Conservation (phyloP, 2,329 filamentous ascomycete genomes). For the Zelopaecilomyces penicillatus region DNA sequence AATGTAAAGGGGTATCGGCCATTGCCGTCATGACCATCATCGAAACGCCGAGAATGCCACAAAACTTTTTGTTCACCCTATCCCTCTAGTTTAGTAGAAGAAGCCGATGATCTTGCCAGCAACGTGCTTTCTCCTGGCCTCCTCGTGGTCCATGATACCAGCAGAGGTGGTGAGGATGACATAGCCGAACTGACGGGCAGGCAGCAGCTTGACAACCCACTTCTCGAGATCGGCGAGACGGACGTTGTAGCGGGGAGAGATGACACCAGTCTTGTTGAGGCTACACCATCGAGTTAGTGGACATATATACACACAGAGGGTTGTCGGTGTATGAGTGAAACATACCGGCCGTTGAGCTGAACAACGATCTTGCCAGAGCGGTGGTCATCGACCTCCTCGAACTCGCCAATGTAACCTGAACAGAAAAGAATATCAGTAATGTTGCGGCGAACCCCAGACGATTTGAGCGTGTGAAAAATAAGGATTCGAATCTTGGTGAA, state of each 20-base stretch:
- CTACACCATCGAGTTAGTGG: constrained; percentile 10
- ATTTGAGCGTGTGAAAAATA: constrained; percentile 20
- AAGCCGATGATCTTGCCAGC: constrained; percentile 99
- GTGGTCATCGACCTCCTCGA: constrained; percentile 99
- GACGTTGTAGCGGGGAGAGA: constrained; percentile 99
- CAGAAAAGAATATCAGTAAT: constrained; percentile 50
- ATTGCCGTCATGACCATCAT: constrained; percentile 25
- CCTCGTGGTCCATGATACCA: constrained; percentile 99
- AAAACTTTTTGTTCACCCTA: constrained; percentile 18
- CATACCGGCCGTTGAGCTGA: constrained; percentile 85
- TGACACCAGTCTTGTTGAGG: constrained; percentile 99
- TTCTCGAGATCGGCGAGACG: constrained; percentile 97
- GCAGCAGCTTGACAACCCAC: constrained; percentile 98
- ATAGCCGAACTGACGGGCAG: constrained; percentile 99
- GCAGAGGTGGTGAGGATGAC: constrained; percentile 98
- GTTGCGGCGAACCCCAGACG: constrained; percentile 95
- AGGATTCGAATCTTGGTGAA: constrained; percentile 80
- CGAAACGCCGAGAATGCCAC: constrained; percentile 29
- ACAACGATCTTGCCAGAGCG: constrained; percentile 99
- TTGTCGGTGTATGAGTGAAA: constrained; percentile 1
- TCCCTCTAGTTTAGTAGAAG: constrained; percentile 69
- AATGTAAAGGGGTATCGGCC: constrained; percentile 24
- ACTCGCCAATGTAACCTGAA: constrained; percentile 96
- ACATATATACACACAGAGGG: neutral
- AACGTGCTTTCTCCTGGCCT: constrained; percentile 98